Percentiles rank a stretch among this genome's conserved stretches.
phyloP scores from a whole-genome alignment of 2,329 filamentous ascomycete genomes.

The Cercospora sp. region DNA sequence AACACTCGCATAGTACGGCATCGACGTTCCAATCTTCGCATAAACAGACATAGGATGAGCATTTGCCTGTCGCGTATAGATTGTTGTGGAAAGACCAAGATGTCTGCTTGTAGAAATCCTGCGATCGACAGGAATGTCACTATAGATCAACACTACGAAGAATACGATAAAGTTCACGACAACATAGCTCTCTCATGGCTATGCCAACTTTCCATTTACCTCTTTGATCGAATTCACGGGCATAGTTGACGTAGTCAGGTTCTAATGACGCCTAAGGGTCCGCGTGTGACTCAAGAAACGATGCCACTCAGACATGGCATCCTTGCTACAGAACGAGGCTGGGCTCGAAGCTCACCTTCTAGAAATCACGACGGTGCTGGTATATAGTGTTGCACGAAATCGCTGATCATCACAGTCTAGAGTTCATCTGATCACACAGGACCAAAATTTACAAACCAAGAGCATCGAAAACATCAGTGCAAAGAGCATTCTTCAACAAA shows the following conservation, averaged over 20 bases:
- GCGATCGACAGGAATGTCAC: background rate
- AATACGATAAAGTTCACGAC: constrained; percentile 7
- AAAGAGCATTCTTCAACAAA: background rate
- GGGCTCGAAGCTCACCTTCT: background rate
- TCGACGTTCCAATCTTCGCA: constrained; percentile 30
- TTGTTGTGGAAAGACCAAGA: constrained; percentile 3
- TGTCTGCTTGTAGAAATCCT: background rate
- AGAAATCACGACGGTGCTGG: background rate
- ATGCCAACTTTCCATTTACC: constrained; percentile 6
- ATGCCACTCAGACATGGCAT: constrained; percentile 3
- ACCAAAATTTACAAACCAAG: too few relatives aligned
- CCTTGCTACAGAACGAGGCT: constrained; percentile 2
- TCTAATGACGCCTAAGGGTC: background rate
- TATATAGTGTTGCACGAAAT: background rate
- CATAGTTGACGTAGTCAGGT: background rate
- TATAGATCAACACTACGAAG: background rate
- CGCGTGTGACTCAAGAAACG: constrained; percentile 1
- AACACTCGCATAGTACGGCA: constrained; percentile 16
- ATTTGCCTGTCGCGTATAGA: background rate
- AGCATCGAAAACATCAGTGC: too few relatives aligned
- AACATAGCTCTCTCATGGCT: background rate
- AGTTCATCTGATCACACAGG: background rate
- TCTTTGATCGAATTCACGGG: background rate
- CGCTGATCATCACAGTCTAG: background rate
- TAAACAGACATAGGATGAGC: constrained; percentile 4